Evolutionary conservation across 495 filamentous ascomycete genomes (phyloP).

Genomic region (Cercophora newfieldiana): DNA sequence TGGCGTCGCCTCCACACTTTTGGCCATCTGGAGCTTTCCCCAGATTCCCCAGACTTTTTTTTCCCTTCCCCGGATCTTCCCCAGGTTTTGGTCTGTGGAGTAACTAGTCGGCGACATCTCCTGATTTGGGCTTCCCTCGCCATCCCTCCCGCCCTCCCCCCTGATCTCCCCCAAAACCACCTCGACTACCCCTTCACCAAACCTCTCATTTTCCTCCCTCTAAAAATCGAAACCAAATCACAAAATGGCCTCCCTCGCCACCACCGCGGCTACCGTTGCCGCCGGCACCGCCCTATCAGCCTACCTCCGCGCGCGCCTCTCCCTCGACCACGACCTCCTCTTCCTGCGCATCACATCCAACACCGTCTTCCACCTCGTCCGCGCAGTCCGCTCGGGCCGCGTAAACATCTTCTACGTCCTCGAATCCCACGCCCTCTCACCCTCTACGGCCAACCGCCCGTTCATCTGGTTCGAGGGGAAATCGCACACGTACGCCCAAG

Average conservation of each 20-base stretch:
- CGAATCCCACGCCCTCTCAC: conserved; percentile 63
- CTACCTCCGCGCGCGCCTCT: conserved; percentile 77
- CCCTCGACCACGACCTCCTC: conserved; percentile 64
- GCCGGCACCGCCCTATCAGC: conserved; percentile 66
- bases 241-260: conserved; percentile 15
- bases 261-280: conserved; percentile 58
- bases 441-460: conserved; percentile 51
- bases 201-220: neutral
- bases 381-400: conserved; percentile 54
- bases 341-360: conserved; percentile 52
- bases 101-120: no score
- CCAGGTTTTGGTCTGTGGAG: conserved; percentile 8
- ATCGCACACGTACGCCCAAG: conserved; percentile 73
- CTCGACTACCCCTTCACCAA: neutral
- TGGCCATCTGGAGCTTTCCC: neutral
- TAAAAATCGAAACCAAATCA: neutral
- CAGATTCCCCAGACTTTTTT: neutral
- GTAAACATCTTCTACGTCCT: conserved; percentile 79
- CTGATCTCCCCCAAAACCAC: neutral
- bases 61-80: conserved; percentile 16
- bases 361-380: conserved; percentile 40
- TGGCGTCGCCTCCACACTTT: neutral
- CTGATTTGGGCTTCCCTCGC: no score
- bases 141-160: no score
- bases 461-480: conserved; percentile 76